Evolutionary conservation across 192 early-diverging fungal species (phyloP).

Genomic region (Coemansia sp.): DNA sequence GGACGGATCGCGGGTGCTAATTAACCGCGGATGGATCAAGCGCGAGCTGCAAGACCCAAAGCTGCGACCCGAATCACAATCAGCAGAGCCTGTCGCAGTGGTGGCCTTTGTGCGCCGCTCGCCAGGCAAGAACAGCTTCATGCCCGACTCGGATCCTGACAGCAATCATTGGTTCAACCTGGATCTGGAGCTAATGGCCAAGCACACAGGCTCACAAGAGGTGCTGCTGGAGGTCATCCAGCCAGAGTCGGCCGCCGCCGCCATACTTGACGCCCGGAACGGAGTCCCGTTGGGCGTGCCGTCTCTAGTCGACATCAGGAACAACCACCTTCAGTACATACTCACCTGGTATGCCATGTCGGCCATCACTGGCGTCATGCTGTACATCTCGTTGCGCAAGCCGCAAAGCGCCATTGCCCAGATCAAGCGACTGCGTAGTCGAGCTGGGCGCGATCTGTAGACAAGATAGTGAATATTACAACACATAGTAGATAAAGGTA

Average conservation of each 20-base stretch:
- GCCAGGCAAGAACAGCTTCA: slow-evolving; percentile 58
- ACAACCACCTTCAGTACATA: slow-evolving; percentile 83
- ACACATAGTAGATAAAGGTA: not conserved
- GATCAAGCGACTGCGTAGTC: slow-evolving; percentile 40
- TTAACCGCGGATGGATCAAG: slow-evolving; percentile 89
- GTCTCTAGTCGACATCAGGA: slow-evolving; percentile 72
- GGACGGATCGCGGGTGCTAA: slow-evolving; percentile 70
- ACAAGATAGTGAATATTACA: not conserved
- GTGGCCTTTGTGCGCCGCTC: slow-evolving; percentile 66
- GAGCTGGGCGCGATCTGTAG: slow-evolving; percentile 20
- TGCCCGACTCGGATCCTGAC: slow-evolving; percentile 59
- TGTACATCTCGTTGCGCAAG: slow-evolving; percentile 61
- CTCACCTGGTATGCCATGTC: slow-evolving; percentile 85
- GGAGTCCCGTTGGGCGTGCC: slow-evolving; percentile 73
- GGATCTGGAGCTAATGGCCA: slow-evolving; percentile 76
- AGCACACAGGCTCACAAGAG: slow-evolving; percentile 60
- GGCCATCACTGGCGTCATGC: slow-evolving; percentile 66
- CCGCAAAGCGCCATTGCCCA: slow-evolving; percentile 43
- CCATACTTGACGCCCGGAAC: slow-evolving; percentile 36
- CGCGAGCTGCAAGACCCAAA: slow-evolving; percentile 61
- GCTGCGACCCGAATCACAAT: slow-evolving; percentile 56
- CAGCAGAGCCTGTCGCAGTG: slow-evolving; percentile 56
- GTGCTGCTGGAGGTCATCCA: slow-evolving; percentile 76
- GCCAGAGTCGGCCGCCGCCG: slow-evolving; percentile 43
- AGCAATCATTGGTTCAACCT: slow-evolving; percentile 81